Evolutionary conservation across 352 stramenopile species (phyloP).

Genomic region (Phytophthora brassicae): DNA sequence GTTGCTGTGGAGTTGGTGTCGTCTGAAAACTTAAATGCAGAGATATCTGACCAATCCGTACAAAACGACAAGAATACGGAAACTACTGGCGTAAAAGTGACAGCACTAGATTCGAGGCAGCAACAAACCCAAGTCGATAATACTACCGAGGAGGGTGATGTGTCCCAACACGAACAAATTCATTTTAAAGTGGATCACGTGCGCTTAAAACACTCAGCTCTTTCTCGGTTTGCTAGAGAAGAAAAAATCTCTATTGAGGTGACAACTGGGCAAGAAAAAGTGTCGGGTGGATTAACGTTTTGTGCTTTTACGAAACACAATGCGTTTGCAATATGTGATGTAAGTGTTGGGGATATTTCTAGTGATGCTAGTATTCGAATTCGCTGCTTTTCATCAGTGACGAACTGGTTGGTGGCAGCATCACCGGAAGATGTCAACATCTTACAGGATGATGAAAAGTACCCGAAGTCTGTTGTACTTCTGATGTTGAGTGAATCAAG

Average conservation of each 20-base stretch:
- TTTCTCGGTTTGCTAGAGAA: conserved; percentile 33
- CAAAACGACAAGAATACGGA: not conserved
- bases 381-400: conserved; percentile 27
- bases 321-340: conserved; percentile 31
- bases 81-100: not conserved
- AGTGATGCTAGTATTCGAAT: conserved; percentile 16
- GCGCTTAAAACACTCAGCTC: conserved; percentile 22
- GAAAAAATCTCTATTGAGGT: conserved; percentile 49
- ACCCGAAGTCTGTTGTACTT: conserved; percentile 19
- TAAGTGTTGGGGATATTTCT: not conserved
- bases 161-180: not conserved
- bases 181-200: conserved; percentile 39
- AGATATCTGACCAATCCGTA: not conserved
- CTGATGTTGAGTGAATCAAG: conserved; percentile 19
- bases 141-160: not conserved
- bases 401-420: conserved; percentile 16
- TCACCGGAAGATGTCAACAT: conserved; percentile 9
- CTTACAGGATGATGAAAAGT: conserved; percentile 10
- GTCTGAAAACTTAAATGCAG: not conserved
- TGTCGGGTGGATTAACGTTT: conserved; percentile 31
- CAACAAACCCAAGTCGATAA: not conserved
- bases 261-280: conserved; percentile 18
- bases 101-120: not conserved
- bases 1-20: conserved; percentile 36
- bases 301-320: conserved; percentile 42